phyloP scores from a whole-genome alignment of 306 rosid species.

The Sindora glabra region DNA sequence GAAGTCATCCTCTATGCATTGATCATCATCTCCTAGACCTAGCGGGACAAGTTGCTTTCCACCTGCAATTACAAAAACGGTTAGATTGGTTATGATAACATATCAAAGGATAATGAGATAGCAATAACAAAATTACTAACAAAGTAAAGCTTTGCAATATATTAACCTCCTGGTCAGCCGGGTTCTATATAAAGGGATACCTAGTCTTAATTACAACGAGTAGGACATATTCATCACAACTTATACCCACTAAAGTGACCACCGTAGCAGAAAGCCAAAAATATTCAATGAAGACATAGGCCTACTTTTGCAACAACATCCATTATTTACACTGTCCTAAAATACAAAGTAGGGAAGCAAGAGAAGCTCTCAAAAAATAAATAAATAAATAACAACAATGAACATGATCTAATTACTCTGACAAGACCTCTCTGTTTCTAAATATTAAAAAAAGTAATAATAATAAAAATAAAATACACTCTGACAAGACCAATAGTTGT shows the following conservation, averaged over 20 bases:
- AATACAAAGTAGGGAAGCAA: background rate
- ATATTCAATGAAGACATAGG: background rate
- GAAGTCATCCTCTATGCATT: constrained; percentile 97
- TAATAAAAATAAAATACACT: background rate
- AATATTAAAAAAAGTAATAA: no score
- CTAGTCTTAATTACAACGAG: no score
- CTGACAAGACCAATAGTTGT: background rate
- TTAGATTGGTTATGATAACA: constrained; percentile 1
- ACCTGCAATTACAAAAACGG: constrained; percentile 40
- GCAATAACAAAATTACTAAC: background rate
- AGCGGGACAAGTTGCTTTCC: constrained; percentile 68
- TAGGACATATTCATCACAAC: no score
- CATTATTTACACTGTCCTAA: background rate
- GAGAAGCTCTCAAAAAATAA: no score
- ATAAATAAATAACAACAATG: no score
- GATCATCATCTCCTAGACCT: constrained; percentile 98
- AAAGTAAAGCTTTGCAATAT: background rate
- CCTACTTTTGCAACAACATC: background rate
- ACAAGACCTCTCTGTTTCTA: no score
- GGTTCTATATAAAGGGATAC: background rate
- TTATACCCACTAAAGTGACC: background rate
- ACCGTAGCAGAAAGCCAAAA: background rate
- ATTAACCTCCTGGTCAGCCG: background rate
- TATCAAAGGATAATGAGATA: background rate
- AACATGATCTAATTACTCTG: background rate